Conservation (phyloP, 2,329 filamentous ascomycete genomes). For the Fragosphaeria purpurea region DNA sequence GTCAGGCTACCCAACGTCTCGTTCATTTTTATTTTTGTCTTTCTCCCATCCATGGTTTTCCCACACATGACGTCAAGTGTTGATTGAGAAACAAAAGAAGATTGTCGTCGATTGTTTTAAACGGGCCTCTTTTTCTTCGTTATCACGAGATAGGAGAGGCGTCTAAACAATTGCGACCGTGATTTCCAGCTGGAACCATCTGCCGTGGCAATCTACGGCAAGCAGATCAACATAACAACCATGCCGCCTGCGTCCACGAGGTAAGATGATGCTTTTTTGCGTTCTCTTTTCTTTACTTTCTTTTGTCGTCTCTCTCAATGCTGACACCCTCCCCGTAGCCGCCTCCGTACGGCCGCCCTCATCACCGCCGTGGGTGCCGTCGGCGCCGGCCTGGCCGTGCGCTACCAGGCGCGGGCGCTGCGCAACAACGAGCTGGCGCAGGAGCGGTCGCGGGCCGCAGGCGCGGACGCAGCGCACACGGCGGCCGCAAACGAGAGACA, state of each 20-base stretch:
- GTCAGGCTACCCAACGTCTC: no score
- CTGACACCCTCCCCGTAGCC: conserved; percentile 17
- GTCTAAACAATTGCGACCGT: no score
- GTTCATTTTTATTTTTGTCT: no score
- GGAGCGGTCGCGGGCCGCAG: conserved; percentile 24
- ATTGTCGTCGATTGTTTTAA: no score
- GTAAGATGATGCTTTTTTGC: not conserved
- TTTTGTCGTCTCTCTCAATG: not conserved
- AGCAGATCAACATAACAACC: no score
- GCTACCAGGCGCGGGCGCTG: conserved; percentile 27
- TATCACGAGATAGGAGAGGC: not conserved
- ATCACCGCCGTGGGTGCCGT: conserved; percentile 21
- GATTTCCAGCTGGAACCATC: no score
- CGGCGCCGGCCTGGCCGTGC: conserved; percentile 19
- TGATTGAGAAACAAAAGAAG: no score
- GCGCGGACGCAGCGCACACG: conserved; percentile 26
- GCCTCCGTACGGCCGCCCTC: conserved; percentile 27
- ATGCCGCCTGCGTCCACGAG: no score
- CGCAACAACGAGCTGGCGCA: conserved; percentile 34
- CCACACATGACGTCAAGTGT: no score
- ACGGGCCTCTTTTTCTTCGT: not conserved
- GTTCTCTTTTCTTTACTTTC: not conserved
- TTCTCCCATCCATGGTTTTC: no score
- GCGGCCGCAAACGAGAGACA: not conserved
- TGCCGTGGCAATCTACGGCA: no score